A percentile compares a stretch with the other conserved stretches of the same genome.
Evolutionary conservation across 2,329 filamentous ascomycete genomes (phyloP).

Genomic region (Westerdykella ornata): DNA sequence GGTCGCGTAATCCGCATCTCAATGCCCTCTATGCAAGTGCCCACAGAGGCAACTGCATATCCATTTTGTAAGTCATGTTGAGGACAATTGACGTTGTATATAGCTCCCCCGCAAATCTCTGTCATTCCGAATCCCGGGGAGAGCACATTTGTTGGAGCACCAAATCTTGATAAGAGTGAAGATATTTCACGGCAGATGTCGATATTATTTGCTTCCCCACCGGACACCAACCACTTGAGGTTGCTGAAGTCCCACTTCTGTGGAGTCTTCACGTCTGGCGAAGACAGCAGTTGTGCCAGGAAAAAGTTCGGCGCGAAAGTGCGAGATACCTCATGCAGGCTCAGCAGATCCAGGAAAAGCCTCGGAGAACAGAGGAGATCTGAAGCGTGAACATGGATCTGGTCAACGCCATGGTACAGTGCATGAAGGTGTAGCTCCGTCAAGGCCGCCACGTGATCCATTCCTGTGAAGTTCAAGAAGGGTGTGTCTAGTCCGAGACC

Average conservation of each 20-base stretch:
- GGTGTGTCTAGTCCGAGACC: slow-evolving; percentile 4
- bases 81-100: slow-evolving; percentile 42
- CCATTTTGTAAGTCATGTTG: slow-evolving; percentile 31
- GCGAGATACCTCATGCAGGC: slow-evolving; percentile 38
- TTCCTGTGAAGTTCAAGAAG: slow-evolving; percentile 44
- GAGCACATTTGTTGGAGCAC: slow-evolving; percentile 34
- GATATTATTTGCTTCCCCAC: slow-evolving; percentile 44
- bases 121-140: slow-evolving; percentile 47
- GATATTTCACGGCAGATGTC: slow-evolving; percentile 28
- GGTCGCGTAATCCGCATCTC: slow-evolving; percentile 37
- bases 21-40: slow-evolving; percentile 36
- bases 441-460: slow-evolving; percentile 51
- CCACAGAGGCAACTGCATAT: slow-evolving; percentile 35
- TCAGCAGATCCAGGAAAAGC: slow-evolving; percentile 38
- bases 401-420: slow-evolving; percentile 37
- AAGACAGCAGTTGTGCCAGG: slow-evolving; percentile 18
- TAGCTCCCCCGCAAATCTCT: slow-evolving; percentile 48
- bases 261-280: not conserved
- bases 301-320: slow-evolving; percentile 46
- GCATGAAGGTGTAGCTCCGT: slow-evolving; percentile 49
- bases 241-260: slow-evolving; percentile 22
- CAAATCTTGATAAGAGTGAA: slow-evolving; percentile 24
- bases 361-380: slow-evolving; percentile 39
- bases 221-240: slow-evolving; percentile 36
- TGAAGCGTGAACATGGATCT: slow-evolving; percentile 43